Evolutionary conservation across 2,329 filamentous ascomycete species (phyloP), one percentile per base, ranked within the genome.

Genomic region (Aschersonia sp.): DNA sequence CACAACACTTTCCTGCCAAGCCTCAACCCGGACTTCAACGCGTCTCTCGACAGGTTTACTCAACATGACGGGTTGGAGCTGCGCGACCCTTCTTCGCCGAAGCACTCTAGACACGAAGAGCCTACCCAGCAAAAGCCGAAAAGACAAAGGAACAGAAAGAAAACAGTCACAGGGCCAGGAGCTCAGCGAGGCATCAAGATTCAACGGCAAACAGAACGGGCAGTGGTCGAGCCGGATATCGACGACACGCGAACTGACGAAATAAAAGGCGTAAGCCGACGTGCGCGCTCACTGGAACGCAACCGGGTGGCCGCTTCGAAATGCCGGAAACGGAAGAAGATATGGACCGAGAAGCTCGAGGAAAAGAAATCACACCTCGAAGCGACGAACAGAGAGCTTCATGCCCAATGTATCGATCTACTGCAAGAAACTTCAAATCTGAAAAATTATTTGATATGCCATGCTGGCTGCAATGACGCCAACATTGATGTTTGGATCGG

Each of bases 251-350:
- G 7, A 38, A 12, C 35, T 9, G 35, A 38, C 7, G 35, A 7
- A 38, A 38, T 9, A 7, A 12, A 38, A 7, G 35, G 12, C 35
- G 35, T 4, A 7, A 38, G 38, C 31, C 51, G 75, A 55, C 69
- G 77, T 31, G 71, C 68, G 51, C 73, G 72, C 51, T 81, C 80
- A 54, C 70, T 86, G 0, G 80, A 85, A 61, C 76, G 83, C 51
- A 89, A 89, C 60, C 73, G 84, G 7, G 66, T 84, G 2, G 84
- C 84, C 0, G 84, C 84, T 1, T 83, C 79, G 59, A 87, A 86
- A 58, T 88, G 83, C 57, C 76, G 84, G 3, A 75, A 82, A 56
- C 85, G 85, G 62, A 77, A 76, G 56, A 78, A 77, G 61, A 63
- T 69, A 54, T 75, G 70, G 67, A 68, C 73, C 29, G 62, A 62